Evolutionary conservation across 1,284 basidiomycete species (phyloP).

Genomic region (Afroboletus lepidellus): DNA sequence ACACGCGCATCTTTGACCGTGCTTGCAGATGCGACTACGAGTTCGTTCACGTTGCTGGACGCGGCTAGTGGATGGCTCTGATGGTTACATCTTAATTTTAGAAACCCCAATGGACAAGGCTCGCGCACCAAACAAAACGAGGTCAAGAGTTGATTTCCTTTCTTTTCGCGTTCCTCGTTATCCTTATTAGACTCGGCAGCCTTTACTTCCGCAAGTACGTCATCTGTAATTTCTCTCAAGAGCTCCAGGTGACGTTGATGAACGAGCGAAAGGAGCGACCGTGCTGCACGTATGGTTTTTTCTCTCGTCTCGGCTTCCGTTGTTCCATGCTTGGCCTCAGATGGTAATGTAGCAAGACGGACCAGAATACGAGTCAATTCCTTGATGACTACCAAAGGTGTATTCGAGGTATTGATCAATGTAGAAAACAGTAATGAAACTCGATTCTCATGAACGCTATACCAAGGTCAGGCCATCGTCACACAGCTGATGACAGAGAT

Average conservation of each 20-base stretch:
- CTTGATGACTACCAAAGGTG: constrained; percentile 39
- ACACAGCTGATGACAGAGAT: not conserved
- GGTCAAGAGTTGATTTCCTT: constrained; percentile 50
- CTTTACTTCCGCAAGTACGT: constrained; percentile 31
- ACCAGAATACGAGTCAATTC: constrained; percentile 40
- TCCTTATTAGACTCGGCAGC: constrained; percentile 36
- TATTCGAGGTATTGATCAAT: constrained; percentile 41
- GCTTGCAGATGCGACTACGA: constrained; percentile 55
- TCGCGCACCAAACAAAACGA: constrained; percentile 53
- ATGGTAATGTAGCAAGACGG: constrained; percentile 18
- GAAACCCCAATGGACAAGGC: not conserved
- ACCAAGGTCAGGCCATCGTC: constrained; percentile 2
- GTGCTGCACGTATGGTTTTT: constrained; percentile 18
- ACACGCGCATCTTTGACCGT: constrained; percentile 49
- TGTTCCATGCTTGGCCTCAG: constrained; percentile 6
- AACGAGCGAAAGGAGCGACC: constrained; percentile 41
- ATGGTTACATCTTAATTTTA: not conserved
- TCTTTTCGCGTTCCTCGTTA: constrained; percentile 40
- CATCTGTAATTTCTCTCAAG: constrained; percentile 43
- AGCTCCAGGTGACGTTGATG: constrained; percentile 54
- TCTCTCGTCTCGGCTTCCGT: constrained; percentile 13
- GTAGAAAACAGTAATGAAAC: constrained; percentile 43
- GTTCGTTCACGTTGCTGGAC: constrained; percentile 37
- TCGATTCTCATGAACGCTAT: constrained; percentile 45
- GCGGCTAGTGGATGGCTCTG: constrained; percentile 34